Base-by-base conservation (phyloP, 1,284 basidiomycete genomes). In the Megacollybia platyphylla region DNA sequence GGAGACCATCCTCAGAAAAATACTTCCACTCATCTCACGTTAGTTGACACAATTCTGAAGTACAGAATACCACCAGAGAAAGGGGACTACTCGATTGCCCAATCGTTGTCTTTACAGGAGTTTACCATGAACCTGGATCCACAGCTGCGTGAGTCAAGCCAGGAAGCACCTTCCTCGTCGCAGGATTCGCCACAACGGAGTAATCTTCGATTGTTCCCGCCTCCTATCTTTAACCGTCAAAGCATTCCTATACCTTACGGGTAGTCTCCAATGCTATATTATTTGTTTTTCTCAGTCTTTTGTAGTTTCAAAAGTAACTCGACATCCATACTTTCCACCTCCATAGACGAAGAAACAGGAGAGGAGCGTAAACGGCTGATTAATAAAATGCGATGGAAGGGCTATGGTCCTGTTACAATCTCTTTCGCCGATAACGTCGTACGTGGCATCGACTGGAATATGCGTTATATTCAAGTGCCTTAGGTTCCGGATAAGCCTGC, bases 161-260 rank as follows among this genome's bases (percentile, higher is more conserved):
- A 20, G 36, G 36, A 41, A 7, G 26, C 17, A n/a, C 26, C 39
- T 20, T 10, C 36, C 3, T 26, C 44, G 13, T 29, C 36, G 10
- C 36, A 36, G 46, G 13, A n/a, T 46, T 52, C 29, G 37, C 43
- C 34, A 46, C 48, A 42, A 38, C 49, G 59, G 46, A 79, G 76
- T 51, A 78, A 79, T 51, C 62, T 88, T 13, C 70, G 82, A 17
- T 64, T 87, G 7, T 77, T 88, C 47, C 87, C 89, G 27, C 88
- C 89, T 1, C 87, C 88, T 5, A 58, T 90, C 36, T 92, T 92
- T 60, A 85, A 83, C 52, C 71, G 87, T 26, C 81, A 87, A 49
- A 67, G 67, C 0, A 73, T 90, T 35, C 76, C 87, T 17, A 79
- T 85, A 49, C 73, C 73, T 40, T 92, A 90, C 64, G 82, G 79